These are phyloP conservation scores for Glycyrrhiza uralensis DNA, from an alignment of 306 rosid species.

Conservation along the genomic window DNA sequence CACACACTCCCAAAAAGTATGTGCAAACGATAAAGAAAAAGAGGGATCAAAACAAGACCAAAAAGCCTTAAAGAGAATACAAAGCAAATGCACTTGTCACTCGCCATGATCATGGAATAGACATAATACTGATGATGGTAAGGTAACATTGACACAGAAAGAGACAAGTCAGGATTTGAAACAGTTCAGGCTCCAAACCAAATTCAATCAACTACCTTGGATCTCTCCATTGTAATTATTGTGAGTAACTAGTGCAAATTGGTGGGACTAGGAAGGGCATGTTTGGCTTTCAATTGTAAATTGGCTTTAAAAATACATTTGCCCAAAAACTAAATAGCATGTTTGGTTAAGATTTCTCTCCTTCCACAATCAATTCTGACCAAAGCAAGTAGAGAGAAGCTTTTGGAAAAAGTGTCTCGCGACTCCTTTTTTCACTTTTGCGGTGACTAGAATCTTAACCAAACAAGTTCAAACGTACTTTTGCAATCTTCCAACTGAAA, in stretches of 20 bases:
- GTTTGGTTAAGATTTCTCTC: no score
- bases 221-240: conserved; percentile 13
- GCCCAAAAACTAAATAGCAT: no score
- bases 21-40: conserved; percentile 3
- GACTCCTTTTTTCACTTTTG: no score
- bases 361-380: no score
- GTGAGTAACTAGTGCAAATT: not conserved
- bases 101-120: conserved; percentile 24
- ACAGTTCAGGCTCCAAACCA: conserved; percentile 30
- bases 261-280: not conserved
- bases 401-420: no score
- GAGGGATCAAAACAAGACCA: conserved; percentile 12
- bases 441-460: no score
- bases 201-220: conserved; percentile 12
- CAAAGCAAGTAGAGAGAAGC: no score
- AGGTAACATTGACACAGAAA: conserved; percentile 27
- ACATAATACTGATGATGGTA: not conserved
- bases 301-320: no score
- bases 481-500: no score
- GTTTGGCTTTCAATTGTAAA: no score
- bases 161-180: conserved; percentile 27
- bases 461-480: no score
- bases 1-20: conserved; percentile 35
- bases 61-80: conserved; percentile 43
- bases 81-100: conserved; percentile 38